Conservation (phyloP, 2,329 filamentous ascomycete species). For the Paracorniculantispora psalliotae region DNA sequence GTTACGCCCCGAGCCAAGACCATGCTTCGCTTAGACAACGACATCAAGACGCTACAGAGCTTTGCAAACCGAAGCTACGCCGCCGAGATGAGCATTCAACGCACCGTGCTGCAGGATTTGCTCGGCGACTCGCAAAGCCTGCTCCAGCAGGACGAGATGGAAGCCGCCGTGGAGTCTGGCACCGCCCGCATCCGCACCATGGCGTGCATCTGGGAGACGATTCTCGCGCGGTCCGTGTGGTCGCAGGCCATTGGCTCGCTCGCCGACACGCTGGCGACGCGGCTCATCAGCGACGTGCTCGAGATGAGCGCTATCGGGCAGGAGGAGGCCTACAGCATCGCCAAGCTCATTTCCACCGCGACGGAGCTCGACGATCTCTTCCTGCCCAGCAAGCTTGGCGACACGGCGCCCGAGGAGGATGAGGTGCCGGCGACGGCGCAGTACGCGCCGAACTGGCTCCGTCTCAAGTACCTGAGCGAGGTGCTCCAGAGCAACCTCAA, state of each 20-base stretch:
- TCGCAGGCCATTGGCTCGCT: constrained; percentile 58
- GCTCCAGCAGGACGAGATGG: constrained; percentile 52
- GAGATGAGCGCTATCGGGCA: constrained; percentile 58
- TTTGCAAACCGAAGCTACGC: constrained; percentile 60
- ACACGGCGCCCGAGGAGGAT: constrained; percentile 24
- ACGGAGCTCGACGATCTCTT: constrained; percentile 58
- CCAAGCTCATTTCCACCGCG: constrained; percentile 52
- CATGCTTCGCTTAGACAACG: constrained; percentile 55
- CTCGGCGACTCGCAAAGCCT: constrained; percentile 57
- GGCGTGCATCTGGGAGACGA: constrained; percentile 51
- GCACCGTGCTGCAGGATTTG: constrained; percentile 56
- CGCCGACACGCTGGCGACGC: constrained; percentile 53
- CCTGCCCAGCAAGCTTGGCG: constrained; percentile 37
- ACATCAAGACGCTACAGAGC: constrained; percentile 52
- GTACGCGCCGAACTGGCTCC: constrained; percentile 57
- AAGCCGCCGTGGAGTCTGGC: constrained; percentile 48
- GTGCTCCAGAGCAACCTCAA: constrained; percentile 62
- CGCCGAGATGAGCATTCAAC: constrained; percentile 56
- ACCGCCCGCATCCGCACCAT: constrained; percentile 48
- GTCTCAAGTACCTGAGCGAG: constrained; percentile 59
- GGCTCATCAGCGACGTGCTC: constrained; percentile 57
- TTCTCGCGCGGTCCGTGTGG: constrained; percentile 58
- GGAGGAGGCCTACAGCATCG: constrained; percentile 59
- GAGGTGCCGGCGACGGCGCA: constrained; percentile 53
- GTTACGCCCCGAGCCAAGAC: constrained; percentile 44